These are phyloP conservation scores for Excoecaria cochinchinensis DNA, from an alignment of 345 rosid species.

Conservation along the genomic window DNA sequence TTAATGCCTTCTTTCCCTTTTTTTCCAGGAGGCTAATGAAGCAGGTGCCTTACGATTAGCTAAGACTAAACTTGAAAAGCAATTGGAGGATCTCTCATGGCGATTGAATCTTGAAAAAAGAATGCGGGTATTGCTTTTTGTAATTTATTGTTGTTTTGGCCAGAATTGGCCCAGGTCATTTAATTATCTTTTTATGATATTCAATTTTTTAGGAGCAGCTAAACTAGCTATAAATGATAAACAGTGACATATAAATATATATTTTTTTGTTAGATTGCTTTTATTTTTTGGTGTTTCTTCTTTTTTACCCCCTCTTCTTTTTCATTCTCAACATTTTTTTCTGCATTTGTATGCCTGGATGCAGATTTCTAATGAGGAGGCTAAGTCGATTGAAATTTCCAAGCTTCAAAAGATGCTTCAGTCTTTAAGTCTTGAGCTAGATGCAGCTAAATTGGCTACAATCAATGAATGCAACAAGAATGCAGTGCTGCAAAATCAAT, in stretches of 20 bases:
- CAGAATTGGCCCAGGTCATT: too few species aligned
- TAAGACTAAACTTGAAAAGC: constrained; percentile 91
- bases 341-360: constrained; percentile 18
- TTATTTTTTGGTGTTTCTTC: not conserved
- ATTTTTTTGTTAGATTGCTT: not conserved
- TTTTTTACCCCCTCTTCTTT: not conserved
- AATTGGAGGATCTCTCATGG: constrained; percentile 89
- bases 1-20: constrained; percentile 14
- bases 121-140: constrained; percentile 62
- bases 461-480: constrained; percentile 88
- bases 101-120: constrained; percentile 85
- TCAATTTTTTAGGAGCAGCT: not conserved
- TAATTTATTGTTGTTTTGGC: constrained; percentile 11
- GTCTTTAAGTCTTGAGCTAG: constrained; percentile 79
- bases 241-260: not conserved
- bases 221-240: not conserved
- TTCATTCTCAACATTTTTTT: not conserved
- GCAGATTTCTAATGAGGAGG: constrained; percentile 84
- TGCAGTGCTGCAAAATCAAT: constrained; percentile 76
- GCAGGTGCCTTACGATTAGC: constrained; percentile 92
- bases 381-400: constrained; percentile 65
- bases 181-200: not conserved
- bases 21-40: constrained; percentile 82
- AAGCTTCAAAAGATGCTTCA: constrained; percentile 72
- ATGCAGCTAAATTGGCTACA: constrained; percentile 87